phyloP scores from a whole-genome alignment of 176 grass and related monocot species.

The Oryza meyeriana region DNA sequence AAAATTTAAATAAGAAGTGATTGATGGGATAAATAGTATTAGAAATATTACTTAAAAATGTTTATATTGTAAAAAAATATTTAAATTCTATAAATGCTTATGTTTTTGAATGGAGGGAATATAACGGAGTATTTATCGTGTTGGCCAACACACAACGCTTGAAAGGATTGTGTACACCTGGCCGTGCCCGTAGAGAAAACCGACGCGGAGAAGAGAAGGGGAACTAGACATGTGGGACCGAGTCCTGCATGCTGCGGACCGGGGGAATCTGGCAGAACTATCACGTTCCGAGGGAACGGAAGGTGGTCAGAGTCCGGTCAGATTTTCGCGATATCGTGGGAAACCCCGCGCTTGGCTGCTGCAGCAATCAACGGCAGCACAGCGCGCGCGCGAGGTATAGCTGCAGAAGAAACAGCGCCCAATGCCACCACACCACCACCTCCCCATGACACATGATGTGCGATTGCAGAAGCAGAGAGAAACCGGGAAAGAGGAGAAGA shows the following conservation, averaged over 20 bases:
- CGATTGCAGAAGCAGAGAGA: background rate
- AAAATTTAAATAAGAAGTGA: too few relatives aligned
- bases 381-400: background rate
- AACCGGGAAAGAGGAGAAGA: background rate
- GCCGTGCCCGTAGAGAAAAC: slow-evolving; percentile 14
- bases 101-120: too few relatives aligned
- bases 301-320: slow-evolving; percentile 27
- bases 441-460: background rate
- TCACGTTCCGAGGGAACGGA: slow-evolving; percentile 58
- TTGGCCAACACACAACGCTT: background rate
- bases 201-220: background rate
- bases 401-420: slow-evolving; percentile 43
- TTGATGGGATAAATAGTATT: too few relatives aligned
- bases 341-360: slow-evolving; percentile 21
- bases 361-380: background rate
- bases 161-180: background rate
- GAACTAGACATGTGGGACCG: slow-evolving; percentile 13
- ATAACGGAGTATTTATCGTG: too few relatives aligned
- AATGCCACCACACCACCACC: slow-evolving; percentile 10
- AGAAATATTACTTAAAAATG: too few relatives aligned
- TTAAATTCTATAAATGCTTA: too few relatives aligned
- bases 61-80: too few relatives aligned
- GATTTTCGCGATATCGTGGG: slow-evolving; percentile 40
- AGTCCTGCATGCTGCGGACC: slow-evolving; percentile 32
- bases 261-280: slow-evolving; percentile 69